Conservation (phyloP, 768 basidiomycete genomes). For the Tricholomella constricta region DNA sequence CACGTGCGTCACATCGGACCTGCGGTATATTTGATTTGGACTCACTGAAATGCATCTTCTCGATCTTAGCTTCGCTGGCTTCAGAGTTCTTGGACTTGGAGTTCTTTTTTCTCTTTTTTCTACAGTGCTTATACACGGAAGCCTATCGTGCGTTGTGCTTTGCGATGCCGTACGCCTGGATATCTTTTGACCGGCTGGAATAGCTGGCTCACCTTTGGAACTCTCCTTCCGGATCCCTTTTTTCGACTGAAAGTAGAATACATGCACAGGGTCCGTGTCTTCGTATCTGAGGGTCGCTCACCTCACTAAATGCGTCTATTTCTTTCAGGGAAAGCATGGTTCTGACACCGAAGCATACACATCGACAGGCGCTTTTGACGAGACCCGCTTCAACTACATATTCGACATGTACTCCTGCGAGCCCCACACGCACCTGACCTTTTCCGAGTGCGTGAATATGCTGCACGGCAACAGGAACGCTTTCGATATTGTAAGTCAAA, state of each 20-base stretch:
- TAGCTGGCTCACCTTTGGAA: slow-evolving; percentile 38
- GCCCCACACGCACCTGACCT: slow-evolving; percentile 42
- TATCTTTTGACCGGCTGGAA: not conserved
- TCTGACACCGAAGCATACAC: slow-evolving; percentile 43
- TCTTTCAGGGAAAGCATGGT: slow-evolving; percentile 41
- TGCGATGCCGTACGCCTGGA: not conserved
- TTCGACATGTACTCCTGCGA: slow-evolving; percentile 43
- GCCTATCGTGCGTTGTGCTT: slow-evolving; percentile 38
- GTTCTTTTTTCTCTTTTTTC: slow-evolving; percentile 36
- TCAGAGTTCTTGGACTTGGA: slow-evolving; percentile 40
- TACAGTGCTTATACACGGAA: slow-evolving; percentile 38
- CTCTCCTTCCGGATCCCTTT: slow-evolving; percentile 42
- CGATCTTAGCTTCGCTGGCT: slow-evolving; percentile 37
- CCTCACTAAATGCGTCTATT: slow-evolving; percentile 1
- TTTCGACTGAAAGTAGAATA: slow-evolving; percentile 42
- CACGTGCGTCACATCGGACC: slow-evolving; percentile 33
- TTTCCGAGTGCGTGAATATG: slow-evolving; percentile 42
- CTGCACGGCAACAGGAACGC: slow-evolving; percentile 40
- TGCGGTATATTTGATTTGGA: not conserved
- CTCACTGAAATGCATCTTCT: not conserved
- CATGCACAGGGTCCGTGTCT: slow-evolving; percentile 39
- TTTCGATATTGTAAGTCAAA: slow-evolving; percentile 35
- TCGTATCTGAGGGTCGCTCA: not conserved
- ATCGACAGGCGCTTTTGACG: slow-evolving; percentile 40
- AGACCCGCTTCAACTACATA: slow-evolving; percentile 37